Conservation (phyloP, 176 grass and related monocot species). For the Alopecurus myosuroides region DNA sequence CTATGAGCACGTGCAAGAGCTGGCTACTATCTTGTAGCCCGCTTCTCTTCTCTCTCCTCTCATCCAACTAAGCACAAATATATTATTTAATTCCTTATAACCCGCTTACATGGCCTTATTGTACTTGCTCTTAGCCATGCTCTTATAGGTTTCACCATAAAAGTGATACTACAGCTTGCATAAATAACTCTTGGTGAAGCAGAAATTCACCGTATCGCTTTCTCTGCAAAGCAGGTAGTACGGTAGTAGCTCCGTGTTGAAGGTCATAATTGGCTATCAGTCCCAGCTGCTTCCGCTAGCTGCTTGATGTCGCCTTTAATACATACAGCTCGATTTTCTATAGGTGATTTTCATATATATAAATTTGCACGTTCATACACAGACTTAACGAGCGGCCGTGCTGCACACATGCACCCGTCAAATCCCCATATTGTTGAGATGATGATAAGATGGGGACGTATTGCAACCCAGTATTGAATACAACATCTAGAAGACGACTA, state of each 20-base stretch:
- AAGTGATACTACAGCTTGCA: no score
- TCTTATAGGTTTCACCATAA: no score
- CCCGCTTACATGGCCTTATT: no score
- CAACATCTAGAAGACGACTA: neutral
- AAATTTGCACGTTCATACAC: neutral
- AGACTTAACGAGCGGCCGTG: neutral
- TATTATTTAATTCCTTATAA: no score
- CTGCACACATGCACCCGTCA: neutral
- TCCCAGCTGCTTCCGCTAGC: conserved; percentile 7
- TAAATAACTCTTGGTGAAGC: no score
- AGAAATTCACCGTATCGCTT: no score
- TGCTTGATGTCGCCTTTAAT: conserved; percentile 8
- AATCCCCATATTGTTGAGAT: neutral
- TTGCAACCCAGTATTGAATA: neutral
- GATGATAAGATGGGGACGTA: neutral
- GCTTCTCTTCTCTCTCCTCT: no score
- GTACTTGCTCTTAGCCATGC: no score
- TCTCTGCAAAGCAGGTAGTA: no score
- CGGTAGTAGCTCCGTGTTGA: neutral
- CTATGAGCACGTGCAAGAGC: no score
- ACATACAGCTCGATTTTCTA: neutral
- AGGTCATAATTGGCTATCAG: neutral
- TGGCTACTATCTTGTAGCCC: no score
- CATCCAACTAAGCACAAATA: no score
- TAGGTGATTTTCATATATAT: neutral